Percentiles rank a stretch among this genome's conserved stretches.
These are phyloP conservation scores for Casuarina cunninghamiana DNA, from an alignment of 306 rosid species.

Conservation along the genomic window DNA sequence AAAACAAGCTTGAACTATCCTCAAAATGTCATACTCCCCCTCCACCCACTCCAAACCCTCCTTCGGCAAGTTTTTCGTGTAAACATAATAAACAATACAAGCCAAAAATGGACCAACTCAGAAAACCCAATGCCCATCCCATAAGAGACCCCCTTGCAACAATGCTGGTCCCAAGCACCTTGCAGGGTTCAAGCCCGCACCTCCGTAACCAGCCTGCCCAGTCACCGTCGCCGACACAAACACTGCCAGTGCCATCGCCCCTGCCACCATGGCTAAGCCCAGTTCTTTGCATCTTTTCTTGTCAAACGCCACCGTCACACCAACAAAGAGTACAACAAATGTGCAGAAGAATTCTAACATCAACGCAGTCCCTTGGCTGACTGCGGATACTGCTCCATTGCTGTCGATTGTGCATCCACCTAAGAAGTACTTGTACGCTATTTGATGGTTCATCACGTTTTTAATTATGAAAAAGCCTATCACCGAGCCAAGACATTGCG, in stretches of 20 bases:
- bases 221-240: constrained; percentile 61
- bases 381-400: constrained; percentile 12
- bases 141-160: constrained; percentile 47
- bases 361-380: constrained; percentile 37
- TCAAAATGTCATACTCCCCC: constrained; percentile 35
- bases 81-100: constrained; percentile 46
- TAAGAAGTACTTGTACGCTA: constrained; percentile 37
- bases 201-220: constrained; percentile 53
- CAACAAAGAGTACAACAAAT: constrained; percentile 61
- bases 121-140: constrained; percentile 86
- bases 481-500: constrained; percentile 66
- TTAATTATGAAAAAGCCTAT: constrained; percentile 53
- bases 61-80: constrained; percentile 50
- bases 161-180: constrained; percentile 76
- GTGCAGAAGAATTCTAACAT: constrained; percentile 63
- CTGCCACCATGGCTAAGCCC: constrained; percentile 58
- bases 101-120: constrained; percentile 78
- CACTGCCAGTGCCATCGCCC: constrained; percentile 56
- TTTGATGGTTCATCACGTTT: constrained; percentile 41
- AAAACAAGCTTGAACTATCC: constrained; percentile 27
- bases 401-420: constrained; percentile 67
- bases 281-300: constrained; percentile 47
- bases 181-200: constrained; percentile 72
- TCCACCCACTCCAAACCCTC: constrained; percentile 30
- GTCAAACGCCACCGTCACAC: constrained; percentile 69